Percentiles rank a stretch among this genome's conserved stretches.
Evolutionary conservation across 1,139 yeast species (phyloP).

Genomic region (Suhomyces chickasaworum): DNA sequence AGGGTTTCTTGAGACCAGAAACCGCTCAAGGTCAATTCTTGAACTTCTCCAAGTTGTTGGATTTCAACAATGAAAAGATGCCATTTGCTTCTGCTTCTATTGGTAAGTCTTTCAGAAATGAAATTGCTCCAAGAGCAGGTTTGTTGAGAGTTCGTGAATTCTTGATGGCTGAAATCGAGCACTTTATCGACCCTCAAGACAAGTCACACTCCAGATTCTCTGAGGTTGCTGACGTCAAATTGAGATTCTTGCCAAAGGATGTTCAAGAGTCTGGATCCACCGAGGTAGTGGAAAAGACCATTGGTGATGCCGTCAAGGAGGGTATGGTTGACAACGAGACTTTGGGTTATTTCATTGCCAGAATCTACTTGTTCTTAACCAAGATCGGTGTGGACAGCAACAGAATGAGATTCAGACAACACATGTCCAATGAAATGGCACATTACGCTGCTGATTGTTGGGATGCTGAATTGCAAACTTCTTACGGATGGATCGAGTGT

Average conservation of each 20-base stretch:
- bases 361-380: slow-evolving; percentile 80
- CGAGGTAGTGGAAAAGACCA: slow-evolving; percentile 59
- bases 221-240: slow-evolving; percentile 70
- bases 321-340: slow-evolving; percentile 97
- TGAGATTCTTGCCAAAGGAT: slow-evolving; percentile 80
- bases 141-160: slow-evolving; percentile 97
- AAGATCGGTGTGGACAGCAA: slow-evolving; percentile 88
- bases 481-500: slow-evolving; percentile 99
- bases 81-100: slow-evolving; percentile 99
- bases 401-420: slow-evolving; percentile 95
- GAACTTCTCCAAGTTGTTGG: slow-evolving; percentile 90
- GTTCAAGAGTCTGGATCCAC: slow-evolving; percentile 87
- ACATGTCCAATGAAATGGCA: slow-evolving; percentile 98
- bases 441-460: slow-evolving; percentile 99
- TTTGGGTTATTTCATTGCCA: slow-evolving; percentile 92
- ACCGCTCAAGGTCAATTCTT: slow-evolving; percentile 99
- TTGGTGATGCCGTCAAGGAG: slow-evolving; percentile 86
- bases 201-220: slow-evolving; percentile 80
- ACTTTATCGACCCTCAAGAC: slow-evolving; percentile 90
- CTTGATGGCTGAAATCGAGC: slow-evolving; percentile 99
- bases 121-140: slow-evolving; percentile 98
- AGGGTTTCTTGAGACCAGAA: slow-evolving; percentile 97
- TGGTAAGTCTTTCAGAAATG: slow-evolving; percentile 98
- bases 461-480: slow-evolving; percentile 97
- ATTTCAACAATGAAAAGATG: slow-evolving; percentile 93